Evolutionary conservation across 345 rosid genomes (phyloP).

Genomic region (Euclidium syriacum): DNA sequence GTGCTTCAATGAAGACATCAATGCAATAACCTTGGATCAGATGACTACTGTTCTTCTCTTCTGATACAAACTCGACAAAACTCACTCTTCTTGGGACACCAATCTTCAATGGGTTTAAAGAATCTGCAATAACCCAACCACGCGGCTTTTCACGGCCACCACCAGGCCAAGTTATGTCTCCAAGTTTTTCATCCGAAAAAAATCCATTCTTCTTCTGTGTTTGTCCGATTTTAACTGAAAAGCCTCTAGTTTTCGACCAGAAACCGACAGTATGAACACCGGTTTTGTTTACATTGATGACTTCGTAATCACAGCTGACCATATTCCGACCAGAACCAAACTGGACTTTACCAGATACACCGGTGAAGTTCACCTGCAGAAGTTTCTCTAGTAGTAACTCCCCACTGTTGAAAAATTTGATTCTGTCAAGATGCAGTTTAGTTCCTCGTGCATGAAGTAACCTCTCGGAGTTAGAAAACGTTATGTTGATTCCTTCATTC

Average conservation of each 20-base stretch:
- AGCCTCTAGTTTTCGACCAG: slow-evolving; percentile 54
- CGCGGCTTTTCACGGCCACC: slow-evolving; percentile 61
- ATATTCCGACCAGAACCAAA: slow-evolving; percentile 50
- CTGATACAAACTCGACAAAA: slow-evolving; percentile 63
- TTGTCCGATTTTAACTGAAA: slow-evolving; percentile 42
- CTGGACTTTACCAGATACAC: slow-evolving; percentile 61
- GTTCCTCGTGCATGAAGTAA: slow-evolving; percentile 28
- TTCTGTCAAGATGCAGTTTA: slow-evolving; percentile 39
- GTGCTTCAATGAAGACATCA: slow-evolving; percentile 68
- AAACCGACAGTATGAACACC: slow-evolving; percentile 54
- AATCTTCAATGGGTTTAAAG: slow-evolving; percentile 61
- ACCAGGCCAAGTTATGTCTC: slow-evolving; percentile 71
- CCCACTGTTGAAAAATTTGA: slow-evolving; percentile 63
- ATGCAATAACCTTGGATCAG: slow-evolving; percentile 62
- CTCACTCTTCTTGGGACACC: slow-evolving; percentile 80
- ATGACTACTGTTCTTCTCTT: slow-evolving; percentile 42
- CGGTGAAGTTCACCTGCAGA: slow-evolving; percentile 62
- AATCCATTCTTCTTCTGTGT: slow-evolving; percentile 16
- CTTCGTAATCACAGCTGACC: slow-evolving; percentile 54
- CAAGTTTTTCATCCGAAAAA: slow-evolving; percentile 48
- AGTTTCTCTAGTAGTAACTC: slow-evolving; percentile 37
- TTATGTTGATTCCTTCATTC: slow-evolving; percentile 43
- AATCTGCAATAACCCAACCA: slow-evolving; percentile 74
- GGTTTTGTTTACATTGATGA: slow-evolving; percentile 51
- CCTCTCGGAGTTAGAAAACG: slow-evolving; percentile 46